Evolutionary conservation across 345 rosid genomes (phyloP).

Genomic region (Eucalyptus sp.): DNA sequence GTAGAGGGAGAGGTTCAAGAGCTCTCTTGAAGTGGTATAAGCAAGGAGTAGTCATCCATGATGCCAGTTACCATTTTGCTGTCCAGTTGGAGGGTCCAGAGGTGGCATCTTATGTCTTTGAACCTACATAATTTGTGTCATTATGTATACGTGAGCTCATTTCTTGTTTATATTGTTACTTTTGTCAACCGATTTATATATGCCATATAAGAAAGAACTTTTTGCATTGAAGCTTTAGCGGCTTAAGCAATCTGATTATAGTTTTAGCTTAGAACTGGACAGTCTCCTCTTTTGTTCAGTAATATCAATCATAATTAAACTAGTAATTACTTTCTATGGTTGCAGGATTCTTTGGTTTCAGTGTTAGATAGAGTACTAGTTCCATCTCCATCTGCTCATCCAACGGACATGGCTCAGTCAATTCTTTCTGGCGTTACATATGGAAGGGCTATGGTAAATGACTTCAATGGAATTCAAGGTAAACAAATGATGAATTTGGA

Average conservation of each 20-base stretch:
- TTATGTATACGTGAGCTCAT: neutral
- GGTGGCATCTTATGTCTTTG: conserved; percentile 29
- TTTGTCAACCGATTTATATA: neutral
- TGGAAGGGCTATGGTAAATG: conserved; percentile 61
- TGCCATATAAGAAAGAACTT: neutral
- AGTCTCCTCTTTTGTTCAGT: neutral
- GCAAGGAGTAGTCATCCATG: conserved; percentile 62
- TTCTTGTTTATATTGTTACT: neutral
- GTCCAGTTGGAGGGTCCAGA: conserved; percentile 69
- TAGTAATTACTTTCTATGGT: neutral
- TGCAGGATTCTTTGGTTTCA: conserved; percentile 55
- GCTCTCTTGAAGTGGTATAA: conserved; percentile 64
- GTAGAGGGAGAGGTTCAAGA: conserved; percentile 88
- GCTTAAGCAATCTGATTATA: neutral
- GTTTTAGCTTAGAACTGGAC: neutral
- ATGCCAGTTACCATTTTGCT: conserved; percentile 58
- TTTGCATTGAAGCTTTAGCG: neutral
- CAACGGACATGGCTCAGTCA: conserved; percentile 17
- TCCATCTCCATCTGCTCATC: conserved; percentile 39
- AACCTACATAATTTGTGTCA: neutral
- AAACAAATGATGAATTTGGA: neutral
- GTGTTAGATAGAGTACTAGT: conserved; percentile 37
- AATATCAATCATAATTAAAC: neutral
- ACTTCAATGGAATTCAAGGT: neutral
- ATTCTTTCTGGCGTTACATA: conserved; percentile 50